Evolutionary conservation across 2,329 filamentous ascomycete species (phyloP).

Genomic region (Penicillium sp.): DNA sequence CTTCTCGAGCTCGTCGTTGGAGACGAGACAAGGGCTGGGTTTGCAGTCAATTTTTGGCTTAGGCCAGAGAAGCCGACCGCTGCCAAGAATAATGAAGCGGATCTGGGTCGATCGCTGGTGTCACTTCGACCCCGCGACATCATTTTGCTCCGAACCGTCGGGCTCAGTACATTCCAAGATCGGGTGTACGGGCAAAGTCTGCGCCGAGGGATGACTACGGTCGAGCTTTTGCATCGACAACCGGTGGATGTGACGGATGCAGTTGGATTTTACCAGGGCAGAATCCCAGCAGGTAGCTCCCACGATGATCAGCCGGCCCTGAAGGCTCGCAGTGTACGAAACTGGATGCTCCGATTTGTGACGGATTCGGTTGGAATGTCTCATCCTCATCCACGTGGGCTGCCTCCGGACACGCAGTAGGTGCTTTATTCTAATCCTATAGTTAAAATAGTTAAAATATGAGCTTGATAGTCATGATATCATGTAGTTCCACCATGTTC

Average conservation of each 20-base stretch:
- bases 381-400: constrained; percentile 18
- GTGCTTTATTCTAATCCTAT: not conserved
- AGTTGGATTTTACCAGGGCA: constrained; percentile 57
- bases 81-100: constrained; percentile 17
- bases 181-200: constrained; percentile 84
- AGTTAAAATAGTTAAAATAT: too few relatives aligned
- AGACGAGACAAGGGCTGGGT: constrained; percentile 78
- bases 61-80: constrained; percentile 33
- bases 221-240: constrained; percentile 64
- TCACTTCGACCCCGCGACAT: constrained; percentile 69
- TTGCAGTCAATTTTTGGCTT: constrained; percentile 83
- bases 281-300: constrained; percentile 41
- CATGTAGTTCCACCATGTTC: too few relatives aligned
- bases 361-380: constrained; percentile 32
- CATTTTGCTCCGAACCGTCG: constrained; percentile 75
- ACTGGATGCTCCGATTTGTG: constrained; percentile 75
- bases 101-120: constrained; percentile 42
- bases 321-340: constrained; percentile 66
- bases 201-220: constrained; percentile 65
- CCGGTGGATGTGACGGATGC: constrained; percentile 52
- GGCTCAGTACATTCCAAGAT: constrained; percentile 69
- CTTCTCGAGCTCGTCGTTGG: constrained; percentile 77
- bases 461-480: too few relatives aligned
- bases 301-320: constrained; percentile 52
- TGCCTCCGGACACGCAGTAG: constrained; percentile 44